These are phyloP conservation scores for Pythium apleroticum DNA, from an alignment of 352 stramenopile species.

Conservation along the genomic window DNA sequence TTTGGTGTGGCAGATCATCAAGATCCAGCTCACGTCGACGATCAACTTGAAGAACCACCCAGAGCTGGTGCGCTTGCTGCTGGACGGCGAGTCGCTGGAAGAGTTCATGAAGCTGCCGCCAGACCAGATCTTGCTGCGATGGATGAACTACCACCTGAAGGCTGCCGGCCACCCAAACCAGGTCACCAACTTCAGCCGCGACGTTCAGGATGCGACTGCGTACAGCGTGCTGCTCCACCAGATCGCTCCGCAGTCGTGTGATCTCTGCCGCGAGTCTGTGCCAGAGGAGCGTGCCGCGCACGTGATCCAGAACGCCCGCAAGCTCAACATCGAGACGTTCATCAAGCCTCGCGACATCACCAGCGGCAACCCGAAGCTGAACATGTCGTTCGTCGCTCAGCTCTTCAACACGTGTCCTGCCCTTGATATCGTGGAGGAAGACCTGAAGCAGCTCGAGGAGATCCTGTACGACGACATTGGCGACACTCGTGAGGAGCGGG, in stretches of 20 bases:
- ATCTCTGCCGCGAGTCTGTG: conserved; percentile 53
- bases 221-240: conserved; percentile 89
- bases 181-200: conserved; percentile 78
- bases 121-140: conserved; percentile 91
- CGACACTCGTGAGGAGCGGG: conserved; percentile 86
- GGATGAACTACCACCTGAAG: conserved; percentile 94
- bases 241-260: conserved; percentile 76
- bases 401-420: conserved; percentile 92
- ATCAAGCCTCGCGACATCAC: conserved; percentile 92
- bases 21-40: conserved; percentile 90
- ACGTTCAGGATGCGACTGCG: conserved; percentile 81
- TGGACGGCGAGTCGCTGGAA: conserved; percentile 87
- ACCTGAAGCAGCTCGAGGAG: conserved; percentile 85
- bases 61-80: conserved; percentile 84
- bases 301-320: conserved; percentile 85
- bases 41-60: conserved; percentile 94
- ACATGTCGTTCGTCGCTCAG: conserved; percentile 89
- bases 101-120: conserved; percentile 90
- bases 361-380: conserved; percentile 91
- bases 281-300: conserved; percentile 67
- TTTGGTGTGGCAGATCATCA: conserved; percentile 94
- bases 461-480: conserved; percentile 86
- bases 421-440: conserved; percentile 78
- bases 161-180: conserved; percentile 67
- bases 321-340: conserved; percentile 87